Evolutionary conservation across 1,284 basidiomycete species (phyloP), one percentile per base, ranked within the genome.

Genomic region (Bjerkandera adusta): DNA sequence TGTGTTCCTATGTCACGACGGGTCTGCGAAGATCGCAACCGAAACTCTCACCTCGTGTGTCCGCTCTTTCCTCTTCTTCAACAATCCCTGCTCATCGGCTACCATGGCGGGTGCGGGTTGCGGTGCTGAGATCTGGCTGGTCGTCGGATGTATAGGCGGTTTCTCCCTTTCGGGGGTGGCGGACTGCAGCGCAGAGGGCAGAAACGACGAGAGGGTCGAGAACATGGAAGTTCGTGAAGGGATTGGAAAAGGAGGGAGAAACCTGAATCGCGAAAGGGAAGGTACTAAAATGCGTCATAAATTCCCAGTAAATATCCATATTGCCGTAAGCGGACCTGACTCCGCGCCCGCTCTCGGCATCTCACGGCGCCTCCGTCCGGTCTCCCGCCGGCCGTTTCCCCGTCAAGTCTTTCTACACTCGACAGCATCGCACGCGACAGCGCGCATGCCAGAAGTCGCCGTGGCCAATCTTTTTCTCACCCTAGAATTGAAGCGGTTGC

Each of bases 131-230:
- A 29, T 53, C 41, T n/a, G 45, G 10, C 25, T 32, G 7, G 36
- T 33, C 45, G 36, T 21, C 46, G 38, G 36, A 48, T 47, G 47
- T 53, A 49, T 12, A 15, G 41, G 32, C 10, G 41, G 41, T 34
- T 42, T 42, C 15, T 42, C 56, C 42, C 58, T 61, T 10, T 52
- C 54, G 48, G 39, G 51, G 47, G 42, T 20, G 32, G 21, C 32
- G 8, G 69, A 58, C 55, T 78, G 76, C 5, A 82, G 66, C 5
- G 73, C 67, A n/a, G 79, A 70, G 16, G 82, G 82, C 0, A 86
- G 67, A 48, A 81, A 75, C 7, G 80, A 79, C 13, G 77, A 72
- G 36, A 85, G 65, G 38, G 80, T 76, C 45, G 81, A 77, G 59
- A 86, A 76, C 83, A 86, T 85, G 54, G 20, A 20, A 16, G 25